phyloP scores from a whole-genome alignment of 768 basidiomycete genomes.

The Mycena alexandri region DNA sequence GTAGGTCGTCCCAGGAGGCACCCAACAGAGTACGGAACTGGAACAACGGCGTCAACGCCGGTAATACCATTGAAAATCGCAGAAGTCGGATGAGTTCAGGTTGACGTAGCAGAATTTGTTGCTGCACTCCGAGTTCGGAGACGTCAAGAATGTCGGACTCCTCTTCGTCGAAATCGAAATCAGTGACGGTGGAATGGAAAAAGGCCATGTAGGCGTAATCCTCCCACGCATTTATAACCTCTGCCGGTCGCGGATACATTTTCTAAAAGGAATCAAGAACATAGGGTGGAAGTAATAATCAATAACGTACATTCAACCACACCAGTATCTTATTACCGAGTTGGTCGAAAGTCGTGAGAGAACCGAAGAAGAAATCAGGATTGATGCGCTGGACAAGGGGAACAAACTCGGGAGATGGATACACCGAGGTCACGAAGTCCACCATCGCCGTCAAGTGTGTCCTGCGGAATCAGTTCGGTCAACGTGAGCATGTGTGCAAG shows the following conservation, averaged over 20 bases:
- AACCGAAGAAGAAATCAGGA: constrained; percentile 36
- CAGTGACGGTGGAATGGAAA: constrained; percentile 28
- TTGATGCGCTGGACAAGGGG: constrained; percentile 21
- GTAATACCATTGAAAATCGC: constrained; percentile 26
- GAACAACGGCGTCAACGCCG: constrained; percentile 30
- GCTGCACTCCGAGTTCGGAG: neutral
- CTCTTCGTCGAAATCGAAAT: constrained; percentile 35
- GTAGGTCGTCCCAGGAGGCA: constrained; percentile 20
- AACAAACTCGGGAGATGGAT: constrained; percentile 18
- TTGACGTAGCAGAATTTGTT: constrained; percentile 17
- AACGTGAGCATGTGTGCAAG: neutral
- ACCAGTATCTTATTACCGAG: constrained; percentile 17
- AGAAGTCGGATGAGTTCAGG: constrained; percentile 30
- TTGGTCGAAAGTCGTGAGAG: constrained; percentile 22
- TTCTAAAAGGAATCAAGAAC: neutral
- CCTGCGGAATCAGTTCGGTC: constrained; percentile 19
- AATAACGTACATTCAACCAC: constrained; percentile 33
- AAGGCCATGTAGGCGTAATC: constrained; percentile 35
- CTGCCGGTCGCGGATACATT: constrained; percentile 20
- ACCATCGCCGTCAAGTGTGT: constrained; percentile 31
- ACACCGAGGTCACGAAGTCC: constrained; percentile 32
- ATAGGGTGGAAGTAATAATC: neutral
- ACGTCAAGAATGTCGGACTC: neutral
- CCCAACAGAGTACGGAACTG: constrained; percentile 33
- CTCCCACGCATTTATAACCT: constrained; percentile 28